Evolutionary conservation across 208 protist species (phyloP), one percentile per base, ranked within the genome.

Genomic region (Trypanosomatidae sp.): DNA sequence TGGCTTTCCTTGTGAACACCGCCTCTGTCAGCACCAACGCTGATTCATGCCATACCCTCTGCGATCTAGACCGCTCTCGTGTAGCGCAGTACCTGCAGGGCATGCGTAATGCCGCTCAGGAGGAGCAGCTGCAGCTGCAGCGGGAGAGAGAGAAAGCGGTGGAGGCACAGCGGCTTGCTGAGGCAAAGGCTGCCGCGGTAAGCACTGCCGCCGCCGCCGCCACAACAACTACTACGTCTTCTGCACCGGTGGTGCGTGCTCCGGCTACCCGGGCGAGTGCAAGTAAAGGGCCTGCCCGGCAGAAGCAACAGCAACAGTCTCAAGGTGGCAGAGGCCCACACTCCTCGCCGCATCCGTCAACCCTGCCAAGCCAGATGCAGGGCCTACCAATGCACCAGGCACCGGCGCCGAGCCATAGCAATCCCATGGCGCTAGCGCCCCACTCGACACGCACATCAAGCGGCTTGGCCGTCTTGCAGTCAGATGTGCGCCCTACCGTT

Each of bases 1-100:
- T 43, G 1, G 6, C 41, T 13, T 71, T 50, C 47, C 30, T 46
- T 0, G 36, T 74, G 25, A 43, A 71, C 22, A 36, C 36, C 33
- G 43, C 41, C 30, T 43, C 55, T 17, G 19, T 1, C 9, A 62
- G 39, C 15, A 49, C 56, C n/a, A 60, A 41, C 12, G 46, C 66
- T 4, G 53, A 43, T 2, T 12, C 44, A 41, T 19, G 41, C 36
- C 25, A 10, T 33, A 15, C 19, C 58, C 47, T 59, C 52, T 3
- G 44, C 59, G 13, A 46, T 39, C 28, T 28, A 3, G 75, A 74
- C 22, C 46, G 70, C n/a, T 36, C 25, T 5, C 22, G 30, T 13
- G 75, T 80, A 58, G 56, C 8, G 39, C 28, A 75, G 55, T 80
- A 56, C 22, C 64, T 80, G 3, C 53, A 80, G 33, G 36, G 43